Base-by-base conservation (phyloP, 306 rosid species). In the Citrullus colocynthis region DNA sequence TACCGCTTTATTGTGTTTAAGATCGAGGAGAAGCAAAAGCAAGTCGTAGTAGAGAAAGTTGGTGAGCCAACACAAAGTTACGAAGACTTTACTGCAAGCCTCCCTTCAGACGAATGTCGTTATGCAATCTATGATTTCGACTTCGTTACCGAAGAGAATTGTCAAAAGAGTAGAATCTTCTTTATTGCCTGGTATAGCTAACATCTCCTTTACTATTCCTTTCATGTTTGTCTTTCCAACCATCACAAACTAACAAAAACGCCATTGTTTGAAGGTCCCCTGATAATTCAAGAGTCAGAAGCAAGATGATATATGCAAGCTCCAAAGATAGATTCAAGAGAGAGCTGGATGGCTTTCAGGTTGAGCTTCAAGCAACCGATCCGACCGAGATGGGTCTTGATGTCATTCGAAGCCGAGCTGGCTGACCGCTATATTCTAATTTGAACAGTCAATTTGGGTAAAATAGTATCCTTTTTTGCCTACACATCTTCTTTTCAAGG, bases 281-380 rank as follows among this genome's bases (percentile, higher is more conserved):
- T 45, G 97, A 92, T 37, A 79, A 86, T 39, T 56, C 97, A 65
- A 92, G 90, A 82, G 93, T 92, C 75, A 90, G 96, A 84, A 92
- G 89, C 90, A 92, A 92, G 91, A 92, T 92, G 97, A 92, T 92
- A 77, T 92, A 92, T 80, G 97, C 97, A 8, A 88, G 97, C 90
- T 92, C 97, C 74, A 92, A 92, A 74, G 95, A 92, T 60, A 92
- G 97, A 85, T 92, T 92, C 78, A 90, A 90, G 96, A 92, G 97
- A 84, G 97, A 92, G 85, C 96, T 92, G 56, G 97, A 92, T 85
- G 97, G 97, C 24, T 90, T 92, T 83, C 93, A 92, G 82, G 8
- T 92, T 30, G 97, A 88, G 82, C 85, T 90, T 87, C 96, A 92
- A 82, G 96, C 96, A 76, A 92, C 97, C 20, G 97, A 92, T 81